Conservation (phyloP, 768 basidiomycete species). For the Kwoniella dejecticola region DNA sequence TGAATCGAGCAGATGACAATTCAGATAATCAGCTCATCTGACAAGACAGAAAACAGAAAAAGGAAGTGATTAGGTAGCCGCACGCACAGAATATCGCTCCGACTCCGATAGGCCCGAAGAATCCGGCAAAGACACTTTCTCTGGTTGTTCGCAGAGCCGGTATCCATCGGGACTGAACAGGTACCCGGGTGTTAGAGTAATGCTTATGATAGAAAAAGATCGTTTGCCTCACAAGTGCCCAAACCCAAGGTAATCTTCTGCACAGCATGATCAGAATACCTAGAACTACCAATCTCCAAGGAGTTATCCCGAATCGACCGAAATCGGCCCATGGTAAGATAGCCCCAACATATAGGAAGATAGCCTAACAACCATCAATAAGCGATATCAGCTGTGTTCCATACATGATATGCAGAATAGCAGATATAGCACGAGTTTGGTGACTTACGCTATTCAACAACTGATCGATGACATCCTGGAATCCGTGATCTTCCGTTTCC, state of each 20-base stretch:
- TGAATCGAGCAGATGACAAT: slow-evolving; percentile 35
- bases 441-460: slow-evolving; percentile 46
- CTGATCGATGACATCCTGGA: slow-evolving; percentile 55
- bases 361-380: slow-evolving; percentile 22
- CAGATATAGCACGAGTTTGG: too few relatives aligned
- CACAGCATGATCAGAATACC: slow-evolving; percentile 56
- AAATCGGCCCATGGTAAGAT: slow-evolving; percentile 55
- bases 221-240: slow-evolving; percentile 41
- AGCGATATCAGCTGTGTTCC: background rate
- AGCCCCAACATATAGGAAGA: slow-evolving; percentile 57
- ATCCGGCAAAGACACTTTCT: slow-evolving; percentile 56
- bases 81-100: slow-evolving; percentile 18
- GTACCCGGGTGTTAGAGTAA: background rate
- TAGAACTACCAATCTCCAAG: slow-evolving; percentile 56
- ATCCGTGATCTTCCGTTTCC: slow-evolving; percentile 53
- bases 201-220: background rate
- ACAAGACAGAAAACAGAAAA: too few relatives aligned
- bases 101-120: slow-evolving; percentile 54
- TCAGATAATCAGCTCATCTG: background rate
- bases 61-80: too few relatives aligned
- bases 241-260: slow-evolving; percentile 56
- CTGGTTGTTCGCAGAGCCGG: slow-evolving; percentile 48
- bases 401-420: too few relatives aligned
- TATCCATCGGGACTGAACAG: slow-evolving; percentile 35
- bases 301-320: slow-evolving; percentile 42